Evolutionary conservation across 2,329 filamentous ascomycete genomes (phyloP).

Genomic region (Lachnum nothofagi): DNA sequence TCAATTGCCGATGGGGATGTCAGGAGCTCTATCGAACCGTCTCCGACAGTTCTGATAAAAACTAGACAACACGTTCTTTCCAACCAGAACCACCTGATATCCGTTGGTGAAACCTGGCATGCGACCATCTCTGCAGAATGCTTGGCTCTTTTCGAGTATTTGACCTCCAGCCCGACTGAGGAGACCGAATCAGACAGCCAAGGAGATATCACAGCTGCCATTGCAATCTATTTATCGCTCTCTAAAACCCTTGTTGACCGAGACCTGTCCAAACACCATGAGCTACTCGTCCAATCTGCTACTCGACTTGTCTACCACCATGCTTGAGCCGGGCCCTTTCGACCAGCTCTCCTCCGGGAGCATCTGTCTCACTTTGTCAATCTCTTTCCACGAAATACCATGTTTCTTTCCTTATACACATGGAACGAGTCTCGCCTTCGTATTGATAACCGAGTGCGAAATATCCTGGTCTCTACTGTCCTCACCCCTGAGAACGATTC

Average conservation of each 20-base stretch:
- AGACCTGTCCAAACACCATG: slow-evolving; percentile 40
- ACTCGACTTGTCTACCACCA: slow-evolving; percentile 62
- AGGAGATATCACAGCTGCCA: slow-evolving; percentile 52
- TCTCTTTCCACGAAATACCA: slow-evolving; percentile 68
- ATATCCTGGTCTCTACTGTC: slow-evolving; percentile 47
- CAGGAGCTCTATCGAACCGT: slow-evolving; percentile 27
- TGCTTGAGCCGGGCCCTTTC: slow-evolving; percentile 57
- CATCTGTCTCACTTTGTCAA: slow-evolving; percentile 56
- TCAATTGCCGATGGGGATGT: slow-evolving; percentile 35
- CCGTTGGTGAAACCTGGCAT: slow-evolving; percentile 41
- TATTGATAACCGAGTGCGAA: slow-evolving; percentile 72
- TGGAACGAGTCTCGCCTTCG: slow-evolving; percentile 68
- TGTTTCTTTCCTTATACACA: slow-evolving; percentile 68
- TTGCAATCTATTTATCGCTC: slow-evolving; percentile 38
- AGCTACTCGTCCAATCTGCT: slow-evolving; percentile 65
- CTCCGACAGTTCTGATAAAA: slow-evolving; percentile 42
- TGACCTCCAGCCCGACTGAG: slow-evolving; percentile 36
- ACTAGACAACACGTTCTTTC: slow-evolving; percentile 48
- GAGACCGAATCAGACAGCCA: slow-evolving; percentile 45
- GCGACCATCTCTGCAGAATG: slow-evolving; percentile 57
- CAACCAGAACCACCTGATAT: slow-evolving; percentile 52
- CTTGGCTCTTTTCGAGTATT: slow-evolving; percentile 62
- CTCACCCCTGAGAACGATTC: slow-evolving; percentile 32
- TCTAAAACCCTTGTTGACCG: slow-evolving; percentile 41
- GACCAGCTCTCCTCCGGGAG: slow-evolving; percentile 59